Percentiles rank a stretch among this genome's conserved stretches.
Conservation (phyloP, 805 yeast genomes). For the Yamadazyma kitorensis region DNA sequence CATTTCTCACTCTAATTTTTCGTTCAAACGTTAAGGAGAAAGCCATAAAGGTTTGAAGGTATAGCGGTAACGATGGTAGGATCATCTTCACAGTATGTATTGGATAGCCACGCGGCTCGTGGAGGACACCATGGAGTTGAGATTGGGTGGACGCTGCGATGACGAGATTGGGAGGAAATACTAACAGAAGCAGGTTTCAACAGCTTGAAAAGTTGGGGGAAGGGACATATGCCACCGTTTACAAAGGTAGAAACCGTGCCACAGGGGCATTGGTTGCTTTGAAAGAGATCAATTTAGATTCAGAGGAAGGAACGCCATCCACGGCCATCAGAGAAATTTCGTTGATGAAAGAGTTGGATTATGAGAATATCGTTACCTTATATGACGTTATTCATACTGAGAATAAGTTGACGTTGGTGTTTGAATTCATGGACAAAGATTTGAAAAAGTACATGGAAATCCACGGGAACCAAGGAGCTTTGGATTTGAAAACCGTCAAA, state of each 20-base stretch:
- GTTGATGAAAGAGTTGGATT: slow-evolving; percentile 88
- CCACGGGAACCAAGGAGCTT: slow-evolving; percentile 72
- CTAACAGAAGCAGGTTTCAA: slow-evolving; percentile 34
- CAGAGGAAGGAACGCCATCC: slow-evolving; percentile 98
- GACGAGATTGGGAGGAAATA: too few species aligned
- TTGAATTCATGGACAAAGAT: slow-evolving; percentile 92
- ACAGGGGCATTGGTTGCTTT: slow-evolving; percentile 90
- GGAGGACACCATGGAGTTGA: background rate
- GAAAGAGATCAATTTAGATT: slow-evolving; percentile 90
- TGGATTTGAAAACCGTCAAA: slow-evolving; percentile 71
- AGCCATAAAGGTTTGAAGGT: too few species aligned
- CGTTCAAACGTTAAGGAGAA: too few species aligned
- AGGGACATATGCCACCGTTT: slow-evolving; percentile 98
- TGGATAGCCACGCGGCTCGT: too few species aligned
- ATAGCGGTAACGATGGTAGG: too few species aligned
- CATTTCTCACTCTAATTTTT: too few species aligned
- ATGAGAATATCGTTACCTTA: slow-evolving; percentile 86
- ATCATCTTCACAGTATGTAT: slow-evolving; percentile 44
- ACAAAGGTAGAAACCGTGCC: slow-evolving; percentile 83
- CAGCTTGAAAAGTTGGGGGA: slow-evolving; percentile 84
- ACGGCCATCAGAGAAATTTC: slow-evolving; percentile 97
- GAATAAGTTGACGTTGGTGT: slow-evolving; percentile 89
- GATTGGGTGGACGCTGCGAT: too few species aligned
- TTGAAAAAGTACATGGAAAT: slow-evolving; percentile 92
- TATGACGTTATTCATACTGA: slow-evolving; percentile 97